Conservation (phyloP, 192 early-diverging fungal species). For the Glomus cerebriforme region DNA sequence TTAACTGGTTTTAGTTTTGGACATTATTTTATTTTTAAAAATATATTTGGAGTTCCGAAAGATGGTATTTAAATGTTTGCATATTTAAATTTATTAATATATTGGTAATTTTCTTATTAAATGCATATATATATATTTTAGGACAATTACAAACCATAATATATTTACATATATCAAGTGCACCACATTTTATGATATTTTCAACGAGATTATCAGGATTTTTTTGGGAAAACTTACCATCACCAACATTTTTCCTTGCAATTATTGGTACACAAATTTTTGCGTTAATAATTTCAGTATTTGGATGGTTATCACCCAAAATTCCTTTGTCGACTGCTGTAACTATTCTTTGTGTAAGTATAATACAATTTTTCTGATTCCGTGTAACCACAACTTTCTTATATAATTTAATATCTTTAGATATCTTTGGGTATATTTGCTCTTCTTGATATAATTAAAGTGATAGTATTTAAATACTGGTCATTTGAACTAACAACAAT, state of each 20-base stretch:
- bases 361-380: background rate
- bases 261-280: conserved; percentile 89
- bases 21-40: background rate
- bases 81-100: background rate
- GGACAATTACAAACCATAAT: conserved; percentile 80
- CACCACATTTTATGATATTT: conserved; percentile 94
- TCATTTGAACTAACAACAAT: conserved; percentile 86
- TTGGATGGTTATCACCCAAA: conserved; percentile 62
- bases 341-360: background rate
- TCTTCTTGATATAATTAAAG: conserved; percentile 89
- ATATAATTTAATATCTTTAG: conserved; percentile 54
- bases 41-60: background rate
- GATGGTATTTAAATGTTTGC: background rate
- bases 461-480: conserved; percentile 79
- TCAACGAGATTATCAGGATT: conserved; percentile 82
- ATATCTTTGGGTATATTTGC: conserved; percentile 81
- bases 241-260: conserved; percentile 72
- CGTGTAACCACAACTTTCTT: background rate
- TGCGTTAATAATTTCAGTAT: conserved; percentile 79
- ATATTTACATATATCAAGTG: conserved; percentile 92
- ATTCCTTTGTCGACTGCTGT: conserved; percentile 76
- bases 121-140: background rate
- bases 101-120: background rate
- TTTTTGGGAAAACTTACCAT: conserved; percentile 87
- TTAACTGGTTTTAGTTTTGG: conserved; percentile 5